These are phyloP conservation scores for Globisporangium uncinulatum DNA, from an alignment of 352 stramenopile genomes.

Conservation along the genomic window DNA sequence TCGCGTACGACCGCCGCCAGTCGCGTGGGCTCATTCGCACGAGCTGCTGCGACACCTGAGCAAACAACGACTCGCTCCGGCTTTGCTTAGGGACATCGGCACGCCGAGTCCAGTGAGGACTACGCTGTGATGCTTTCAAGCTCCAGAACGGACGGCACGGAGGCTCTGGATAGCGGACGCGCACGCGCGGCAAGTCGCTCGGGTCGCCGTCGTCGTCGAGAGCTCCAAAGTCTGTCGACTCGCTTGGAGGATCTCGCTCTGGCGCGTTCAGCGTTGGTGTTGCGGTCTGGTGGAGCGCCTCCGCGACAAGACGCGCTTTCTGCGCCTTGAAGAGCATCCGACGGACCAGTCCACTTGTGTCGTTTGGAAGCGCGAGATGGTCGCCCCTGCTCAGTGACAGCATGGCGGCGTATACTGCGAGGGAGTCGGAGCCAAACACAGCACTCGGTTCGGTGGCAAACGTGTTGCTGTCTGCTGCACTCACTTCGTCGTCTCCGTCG, in stretches of 20 bases:
- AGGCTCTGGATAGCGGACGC: neutral
- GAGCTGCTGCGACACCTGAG: slow-evolving; percentile 14
- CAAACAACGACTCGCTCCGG: slow-evolving; percentile 6
- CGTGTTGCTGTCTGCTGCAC: neutral
- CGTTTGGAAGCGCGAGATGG: slow-evolving; percentile 13
- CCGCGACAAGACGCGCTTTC: slow-evolving; percentile 29
- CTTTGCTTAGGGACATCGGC: neutral
- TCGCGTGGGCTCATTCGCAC: slow-evolving; percentile 15
- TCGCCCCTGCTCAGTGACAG: slow-evolving; percentile 19
- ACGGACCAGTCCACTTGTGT: slow-evolving; percentile 10
- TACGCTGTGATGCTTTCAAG: neutral
- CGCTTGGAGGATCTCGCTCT: neutral
- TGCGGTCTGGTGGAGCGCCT: slow-evolving; percentile 21
- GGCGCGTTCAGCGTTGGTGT: slow-evolving; percentile 5
- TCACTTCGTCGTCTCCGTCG: neutral
- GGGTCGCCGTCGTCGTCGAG: slow-evolving; percentile 7
- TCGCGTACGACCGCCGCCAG: slow-evolving; percentile 22
- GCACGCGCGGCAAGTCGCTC: slow-evolving; percentile 10
- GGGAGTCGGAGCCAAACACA: neutral
- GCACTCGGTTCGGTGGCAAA: neutral
- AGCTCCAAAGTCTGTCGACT: neutral
- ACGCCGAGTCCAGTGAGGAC: neutral
- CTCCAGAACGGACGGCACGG: slow-evolving; percentile 9
- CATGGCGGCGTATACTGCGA: slow-evolving; percentile 23
- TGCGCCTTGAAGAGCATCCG: slow-evolving; percentile 31